Evolutionary conservation across 1,284 basidiomycete genomes (phyloP), one percentile per base, ranked within the genome.

Genomic region (Vanrija pseudolonga): DNA sequence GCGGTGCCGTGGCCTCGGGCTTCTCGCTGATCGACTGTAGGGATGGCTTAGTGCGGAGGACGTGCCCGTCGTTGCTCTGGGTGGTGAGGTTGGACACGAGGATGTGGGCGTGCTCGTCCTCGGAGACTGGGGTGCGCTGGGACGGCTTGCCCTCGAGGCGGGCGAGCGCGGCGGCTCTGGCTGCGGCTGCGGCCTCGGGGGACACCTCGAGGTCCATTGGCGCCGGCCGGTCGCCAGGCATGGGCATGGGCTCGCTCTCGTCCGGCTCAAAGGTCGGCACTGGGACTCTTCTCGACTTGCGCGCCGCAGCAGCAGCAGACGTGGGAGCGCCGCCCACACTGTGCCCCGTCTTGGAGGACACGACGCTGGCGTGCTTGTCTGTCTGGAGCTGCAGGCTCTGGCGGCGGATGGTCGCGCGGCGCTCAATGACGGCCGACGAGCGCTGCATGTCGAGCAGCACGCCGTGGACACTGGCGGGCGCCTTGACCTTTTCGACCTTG

Each of bases 361-460:
- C 32, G 14, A 14, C 9, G 32, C 32, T 32, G 9, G 32, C 32
- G 32, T 32, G 32, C 11, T 32, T 32, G 32, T 32, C 14, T 2
- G 26, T 26, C 26, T n/a, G 7, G 17, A 18, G n/a, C n/a, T 40
- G 19, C 11, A 32, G 37, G 22, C 51, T 53, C 23, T 45, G 50
- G 32, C 32, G 32, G 26, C 56, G 52, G 28, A 36, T 6, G 6
- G 51, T 47, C 3, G 49, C 37, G 4, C 53, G 53, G 24, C 51
- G 54, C 11, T 53, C 41, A 2, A 54, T 38, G 12, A 26, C 36
- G 11, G 41, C 37, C 15, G 52, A 52, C 23, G 43, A 45, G 19
- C 44, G 32, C 8, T 40, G 47, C 52, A 60, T 54, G 40, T 60
- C 58, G 24, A 52, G 49, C n/a, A 60, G 52, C 9, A 60, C 50